Conservation (phyloP, 179 eudicot species). For the Vitellaria paradoxa region DNA sequence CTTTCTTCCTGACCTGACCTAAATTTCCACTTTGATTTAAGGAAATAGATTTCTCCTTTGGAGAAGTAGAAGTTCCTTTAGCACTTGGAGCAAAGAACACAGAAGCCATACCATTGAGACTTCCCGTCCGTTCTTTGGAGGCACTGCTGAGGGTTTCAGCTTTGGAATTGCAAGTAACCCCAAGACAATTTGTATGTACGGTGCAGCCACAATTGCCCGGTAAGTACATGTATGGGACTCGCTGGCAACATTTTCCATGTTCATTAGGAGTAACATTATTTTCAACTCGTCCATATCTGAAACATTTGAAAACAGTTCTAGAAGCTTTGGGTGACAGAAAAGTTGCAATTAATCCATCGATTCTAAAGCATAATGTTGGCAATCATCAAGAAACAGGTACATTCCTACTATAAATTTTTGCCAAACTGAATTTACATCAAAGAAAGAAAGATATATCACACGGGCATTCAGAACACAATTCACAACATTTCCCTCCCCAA, state of each 20-base stretch:
- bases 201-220: constrained; percentile 28
- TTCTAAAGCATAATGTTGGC: neutral
- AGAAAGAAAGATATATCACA: no score
- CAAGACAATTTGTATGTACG: constrained; percentile 20
- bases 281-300: constrained; percentile 33
- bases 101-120: constrained; percentile 24
- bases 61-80: constrained; percentile 18
- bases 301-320: neutral
- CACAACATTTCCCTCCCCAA: no score
- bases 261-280: constrained; percentile 22
- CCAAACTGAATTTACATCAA: no score
- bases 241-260: constrained; percentile 27
- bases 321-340: no score
- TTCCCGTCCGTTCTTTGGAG: constrained; percentile 23
- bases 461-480: no score
- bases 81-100: constrained; percentile 19
- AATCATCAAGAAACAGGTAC: neutral
- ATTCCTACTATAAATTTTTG: no score
- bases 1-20: constrained; percentile 21
- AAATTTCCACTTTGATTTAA: constrained; percentile 23
- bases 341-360: neutral
- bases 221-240: constrained; percentile 27
- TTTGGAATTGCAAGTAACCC: constrained; percentile 22
- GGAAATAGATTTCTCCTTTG: constrained; percentile 21
- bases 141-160: constrained; percentile 15